Conservation (phyloP, 2,329 filamentous ascomycete genomes). For the Pestalotiopsis sp. region DNA sequence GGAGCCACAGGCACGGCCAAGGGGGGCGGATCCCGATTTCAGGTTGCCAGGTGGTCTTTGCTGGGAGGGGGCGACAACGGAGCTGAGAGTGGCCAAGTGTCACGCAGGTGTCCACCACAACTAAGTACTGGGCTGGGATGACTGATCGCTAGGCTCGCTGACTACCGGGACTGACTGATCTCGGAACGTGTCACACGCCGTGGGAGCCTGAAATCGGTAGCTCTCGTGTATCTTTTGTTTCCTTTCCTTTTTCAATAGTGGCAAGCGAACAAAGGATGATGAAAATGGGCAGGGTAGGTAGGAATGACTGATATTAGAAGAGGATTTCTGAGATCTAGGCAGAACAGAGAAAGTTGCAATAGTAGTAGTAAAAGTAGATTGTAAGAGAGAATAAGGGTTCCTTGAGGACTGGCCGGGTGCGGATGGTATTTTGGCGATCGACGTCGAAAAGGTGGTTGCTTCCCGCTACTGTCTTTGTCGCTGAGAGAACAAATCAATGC, state of each 20-base stretch:
- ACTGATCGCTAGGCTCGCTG: background rate
- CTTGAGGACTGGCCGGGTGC: slow-evolving; percentile 15
- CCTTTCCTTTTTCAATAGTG: slow-evolving; percentile 18
- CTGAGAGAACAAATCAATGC: slow-evolving; percentile 56
- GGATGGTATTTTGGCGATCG: slow-evolving; percentile 15
- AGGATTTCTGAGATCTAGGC: slow-evolving; percentile 8
- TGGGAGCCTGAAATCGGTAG: slow-evolving; percentile 26
- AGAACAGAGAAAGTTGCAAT: slow-evolving; percentile 9
- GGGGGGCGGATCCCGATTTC: background rate
- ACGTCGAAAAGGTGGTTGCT: background rate
- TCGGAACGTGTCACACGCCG: slow-evolving; percentile 23
- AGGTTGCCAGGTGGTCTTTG: slow-evolving; percentile 26
- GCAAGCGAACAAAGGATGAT: slow-evolving; percentile 25
- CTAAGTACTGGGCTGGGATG: background rate
- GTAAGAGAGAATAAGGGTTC: background rate
- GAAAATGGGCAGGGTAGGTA: slow-evolving; percentile 18
- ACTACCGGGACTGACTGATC: slow-evolving; percentile 14
- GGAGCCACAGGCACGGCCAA: slow-evolving; percentile 11
- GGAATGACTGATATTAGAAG: slow-evolving; percentile 18
- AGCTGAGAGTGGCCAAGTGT: slow-evolving; percentile 26
- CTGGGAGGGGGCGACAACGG: slow-evolving; percentile 16
- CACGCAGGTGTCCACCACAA: slow-evolving; percentile 29
- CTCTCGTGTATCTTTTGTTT: background rate
- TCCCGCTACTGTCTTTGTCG: slow-evolving; percentile 29
- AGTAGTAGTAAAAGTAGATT: background rate